Base-by-base conservation (phyloP, 2,329 filamentous ascomycete species). In the Calonectria pseudoreteaudii region DNA sequence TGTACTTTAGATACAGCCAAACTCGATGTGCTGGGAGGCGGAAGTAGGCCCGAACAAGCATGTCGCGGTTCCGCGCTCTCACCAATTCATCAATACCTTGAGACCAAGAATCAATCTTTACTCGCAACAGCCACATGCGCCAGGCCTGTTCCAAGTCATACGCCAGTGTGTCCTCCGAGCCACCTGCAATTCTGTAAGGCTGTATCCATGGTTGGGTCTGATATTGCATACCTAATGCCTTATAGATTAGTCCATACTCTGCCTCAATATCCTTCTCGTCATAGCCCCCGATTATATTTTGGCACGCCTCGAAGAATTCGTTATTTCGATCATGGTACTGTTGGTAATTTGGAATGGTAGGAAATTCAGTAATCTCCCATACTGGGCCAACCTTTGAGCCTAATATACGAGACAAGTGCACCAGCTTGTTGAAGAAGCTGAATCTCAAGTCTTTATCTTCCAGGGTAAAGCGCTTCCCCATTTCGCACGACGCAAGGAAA, bases 101-200 rank as follows among this genome's bases (percentile, higher is more conserved):
- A 26, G 67, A 71, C 71, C 71, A 73, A 14, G n/a, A 11, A 28
- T 73, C 71, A 26, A 73, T 62, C 52, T 71, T 73, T 18, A 73
- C 36, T 3, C 71, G 62, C 7, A 73, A 13, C 20, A 52, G 50
- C 44, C 62, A 65, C 71, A 73, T 73, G 14, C 50, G 52, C 0
- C 4, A 1, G 5, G 71, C 30, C 18, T 73, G 71, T 20, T 34
- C 10, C 31, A 64, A 13, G 34, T 73, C 71, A 26, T 34, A 23
- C 20, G 67, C 6, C 1, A 70, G 0, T 4, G 16, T 60, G 16
- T 13, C 14, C 7, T 20, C 9, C 3, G 13, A 20, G 1, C 71
- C 71, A 23, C 71, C 71, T 73, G 8, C 23, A 47, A 4, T 4
- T 20, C 4, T 13, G n/a, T 47, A n/a, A 47, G 44, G 23, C 18